Evolutionary conservation across 2,329 filamentous ascomycete species (phyloP), one percentile per base, ranked within the genome.

Genomic region (Colletotrichum somersetense): DNA sequence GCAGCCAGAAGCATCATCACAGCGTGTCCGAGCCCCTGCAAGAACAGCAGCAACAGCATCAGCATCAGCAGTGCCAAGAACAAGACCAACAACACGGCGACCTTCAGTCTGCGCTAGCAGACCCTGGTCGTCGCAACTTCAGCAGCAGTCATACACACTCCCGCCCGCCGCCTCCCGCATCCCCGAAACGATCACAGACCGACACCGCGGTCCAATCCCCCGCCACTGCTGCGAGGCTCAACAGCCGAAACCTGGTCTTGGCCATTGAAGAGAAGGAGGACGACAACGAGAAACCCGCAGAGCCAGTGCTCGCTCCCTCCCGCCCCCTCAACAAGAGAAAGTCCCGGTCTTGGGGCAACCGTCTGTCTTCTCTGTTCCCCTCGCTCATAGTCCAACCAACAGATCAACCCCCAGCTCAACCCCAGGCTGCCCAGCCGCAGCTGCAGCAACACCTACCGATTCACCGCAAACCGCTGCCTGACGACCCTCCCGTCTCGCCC

Each of bases 321-420:
- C 64, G 72, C 23, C 61, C 67, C 52, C 64, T 61, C 26, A 72
- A 68, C 61, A 73, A 75, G 53, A 79, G 77, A 75, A 82, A 80
- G 75, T 78, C 82, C 42, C 78, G 76, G 66, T 79, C 77, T 50
- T 84, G 81, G 82, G 75, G 78, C 67, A 75, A 78, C 61, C 81
- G 82, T 70, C 72, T 82, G 55, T 82, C 81, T 53, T 78, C 79
- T 26, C 76, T 83, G 53, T 75, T 83, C 58, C 82, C 81, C 59
- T 79, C 80, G 75, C 82, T 84, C 78, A 83, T 80, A 58, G 65
- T 79, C 67, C 77, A 78, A 53, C 74, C 77, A 62, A 70, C 77
- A 78, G 81, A 82, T 74, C 67, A 76, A 46, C 67, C 74, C 44
- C 74, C 75, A 66, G 67, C 75, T 20, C 69, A 40, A 56, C 46